Evolutionary conservation across 306 rosid species (phyloP).

Genomic region (Trifolium pratense): DNA sequence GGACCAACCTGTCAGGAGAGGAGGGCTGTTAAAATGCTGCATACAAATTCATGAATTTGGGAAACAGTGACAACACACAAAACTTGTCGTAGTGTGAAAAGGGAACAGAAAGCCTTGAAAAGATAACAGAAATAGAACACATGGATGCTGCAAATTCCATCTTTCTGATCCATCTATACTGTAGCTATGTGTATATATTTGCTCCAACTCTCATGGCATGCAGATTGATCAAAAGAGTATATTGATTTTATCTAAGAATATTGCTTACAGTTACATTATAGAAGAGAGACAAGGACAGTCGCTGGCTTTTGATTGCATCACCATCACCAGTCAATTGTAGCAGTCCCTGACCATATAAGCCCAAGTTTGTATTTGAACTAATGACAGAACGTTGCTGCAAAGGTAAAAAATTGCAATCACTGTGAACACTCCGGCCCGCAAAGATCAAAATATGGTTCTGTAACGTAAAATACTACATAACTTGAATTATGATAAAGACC

Average conservation of each 20-base stretch:
- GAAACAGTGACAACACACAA: constrained; percentile 22
- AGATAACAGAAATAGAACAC: constrained; percentile 12
- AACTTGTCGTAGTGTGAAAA: constrained; percentile 4
- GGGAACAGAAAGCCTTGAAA: constrained; percentile 20
- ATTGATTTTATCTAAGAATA: constrained; percentile 25
- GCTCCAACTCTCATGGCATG: constrained; percentile 3
- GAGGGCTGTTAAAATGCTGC: constrained; percentile 33
- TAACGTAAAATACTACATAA: constrained; percentile 31
- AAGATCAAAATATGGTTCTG: constrained; percentile 36
- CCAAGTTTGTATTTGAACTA: constrained; percentile 88
- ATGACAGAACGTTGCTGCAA: constrained; percentile 90
- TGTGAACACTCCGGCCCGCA: constrained; percentile 38
- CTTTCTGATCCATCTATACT: constrained; percentile 27
- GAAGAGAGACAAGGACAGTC: constrained; percentile 96
- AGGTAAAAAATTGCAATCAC: constrained; percentile 42
- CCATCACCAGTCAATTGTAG: constrained; percentile 87
- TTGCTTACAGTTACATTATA: constrained; percentile 93
- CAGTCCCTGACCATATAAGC: constrained; percentile 94
- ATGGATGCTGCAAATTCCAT: constrained; percentile 30
- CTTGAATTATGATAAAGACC: constrained; percentile 40
- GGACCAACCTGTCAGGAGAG: constrained; percentile 75
- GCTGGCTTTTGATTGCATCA: constrained; percentile 93
- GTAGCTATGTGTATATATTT: constrained; percentile 8
- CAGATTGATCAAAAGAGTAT: constrained; percentile 26
- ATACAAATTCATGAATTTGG: constrained; percentile 17